Evolutionary conservation across 495 filamentous ascomycete genomes (phyloP).

Genomic region (Niebla homalea): DNA sequence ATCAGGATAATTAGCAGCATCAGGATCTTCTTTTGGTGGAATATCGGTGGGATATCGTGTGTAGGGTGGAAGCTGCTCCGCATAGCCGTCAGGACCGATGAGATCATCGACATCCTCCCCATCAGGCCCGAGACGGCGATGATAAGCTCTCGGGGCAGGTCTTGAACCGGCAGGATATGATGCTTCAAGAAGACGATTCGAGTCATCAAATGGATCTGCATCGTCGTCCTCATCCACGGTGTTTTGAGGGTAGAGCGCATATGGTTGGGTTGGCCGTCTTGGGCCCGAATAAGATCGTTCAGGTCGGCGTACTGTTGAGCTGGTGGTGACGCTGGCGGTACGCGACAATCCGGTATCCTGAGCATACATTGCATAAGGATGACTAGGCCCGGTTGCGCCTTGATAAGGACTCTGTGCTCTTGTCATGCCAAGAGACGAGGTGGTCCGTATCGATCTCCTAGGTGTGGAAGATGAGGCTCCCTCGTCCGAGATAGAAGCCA

Average conservation of each 20-base stretch:
- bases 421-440: conserved; percentile 17
- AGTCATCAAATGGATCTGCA: conserved; percentile 21
- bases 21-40: conserved; percentile 10
- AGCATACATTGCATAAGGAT: conserved; percentile 43
- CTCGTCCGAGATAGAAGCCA: conserved; percentile 13
- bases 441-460: conserved; percentile 10
- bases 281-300: conserved; percentile 50
- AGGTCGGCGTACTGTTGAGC: conserved; percentile 40
- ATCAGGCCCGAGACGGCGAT: conserved; percentile 58
- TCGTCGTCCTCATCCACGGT: conserved; percentile 41
- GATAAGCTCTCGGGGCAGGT: conserved; percentile 49
- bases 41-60: conserved; percentile 57
- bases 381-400: conserved; percentile 41
- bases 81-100: conserved; percentile 80
- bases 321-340: conserved; percentile 51
- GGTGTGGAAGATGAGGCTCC: conserved; percentile 1
- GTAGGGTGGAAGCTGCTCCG: conserved; percentile 83
- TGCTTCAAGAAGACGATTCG: conserved; percentile 34
- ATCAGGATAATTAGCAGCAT: neutral
- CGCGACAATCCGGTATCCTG: conserved; percentile 40
- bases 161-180: conserved; percentile 44
- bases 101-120: conserved; percentile 76
- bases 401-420: conserved; percentile 40
- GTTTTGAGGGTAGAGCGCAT: conserved; percentile 72
- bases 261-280: conserved; percentile 71